Conservation (phyloP, 1,284 basidiomycete species). For the Mycosarcoma mackinlayi region DNA sequence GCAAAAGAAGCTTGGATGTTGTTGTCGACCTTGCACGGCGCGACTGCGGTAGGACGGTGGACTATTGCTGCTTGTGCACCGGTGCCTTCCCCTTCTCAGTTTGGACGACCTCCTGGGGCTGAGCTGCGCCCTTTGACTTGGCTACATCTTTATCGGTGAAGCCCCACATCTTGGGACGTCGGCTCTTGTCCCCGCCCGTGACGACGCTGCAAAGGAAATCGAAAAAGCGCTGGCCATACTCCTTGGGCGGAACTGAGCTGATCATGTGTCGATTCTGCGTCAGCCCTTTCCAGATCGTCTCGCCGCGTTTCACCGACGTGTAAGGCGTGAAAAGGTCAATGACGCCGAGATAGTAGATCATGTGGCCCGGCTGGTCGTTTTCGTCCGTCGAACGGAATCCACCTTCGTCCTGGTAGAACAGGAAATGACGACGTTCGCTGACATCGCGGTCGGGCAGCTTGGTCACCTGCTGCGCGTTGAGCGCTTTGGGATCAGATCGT, state of each 20-base stretch:
- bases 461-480: constrained; percentile 74
- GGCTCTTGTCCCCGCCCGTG: constrained; percentile 52
- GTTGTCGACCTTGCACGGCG: too few species aligned
- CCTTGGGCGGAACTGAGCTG: constrained; percentile 60
- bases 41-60: too few species aligned
- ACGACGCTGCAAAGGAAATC: constrained; percentile 56
- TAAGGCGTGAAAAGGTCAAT: constrained; percentile 78
- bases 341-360: constrained; percentile 81
- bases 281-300: constrained; percentile 92
- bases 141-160: constrained; percentile 23
- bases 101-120: constrained; percentile 1
- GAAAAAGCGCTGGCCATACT: constrained; percentile 64
- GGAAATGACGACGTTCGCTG: constrained; percentile 82
- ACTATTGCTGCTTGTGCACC: constrained; percentile 17
- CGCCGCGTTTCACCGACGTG: constrained; percentile 79
- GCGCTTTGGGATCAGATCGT: constrained; percentile 80
- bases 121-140: constrained; percentile 12
- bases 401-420: constrained; percentile 98
- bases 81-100: constrained; percentile 1
- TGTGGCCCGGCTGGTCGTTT: constrained; percentile 77
- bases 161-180: constrained; percentile 51
- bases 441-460: constrained; percentile 76
- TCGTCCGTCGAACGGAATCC: constrained; percentile 91
- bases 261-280: constrained; percentile 68
- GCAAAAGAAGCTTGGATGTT: not conserved